A percentile compares a stretch with the other conserved stretches of the same genome.
Evolutionary conservation across 2,329 filamentous ascomycete genomes (phyloP).

Genomic region (Pseudogymnoascus sp.): DNA sequence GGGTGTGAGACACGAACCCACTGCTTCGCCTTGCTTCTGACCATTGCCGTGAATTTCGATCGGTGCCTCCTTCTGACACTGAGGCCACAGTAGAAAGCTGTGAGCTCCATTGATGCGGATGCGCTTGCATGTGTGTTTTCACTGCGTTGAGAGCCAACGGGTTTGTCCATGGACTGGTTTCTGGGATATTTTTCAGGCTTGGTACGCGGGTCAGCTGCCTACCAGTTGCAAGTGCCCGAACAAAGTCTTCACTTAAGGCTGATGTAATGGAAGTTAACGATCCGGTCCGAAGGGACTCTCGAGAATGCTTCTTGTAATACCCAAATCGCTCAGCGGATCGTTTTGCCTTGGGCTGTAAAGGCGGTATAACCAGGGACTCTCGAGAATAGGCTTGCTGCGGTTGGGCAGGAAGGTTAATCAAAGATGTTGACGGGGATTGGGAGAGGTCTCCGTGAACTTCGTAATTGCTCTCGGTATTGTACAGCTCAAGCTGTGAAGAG

Average conservation of each 20-base stretch:
- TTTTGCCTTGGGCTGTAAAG: slow-evolving; percentile 41
- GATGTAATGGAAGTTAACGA: slow-evolving; percentile 50
- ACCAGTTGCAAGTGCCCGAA: slow-evolving; percentile 33
- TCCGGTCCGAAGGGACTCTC: slow-evolving; percentile 43
- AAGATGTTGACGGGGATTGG: slow-evolving; percentile 30
- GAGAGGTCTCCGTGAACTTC: slow-evolving; percentile 41
- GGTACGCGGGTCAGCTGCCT: slow-evolving; percentile 30
- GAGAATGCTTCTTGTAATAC: slow-evolving; percentile 42
- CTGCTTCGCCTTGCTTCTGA: slow-evolving; percentile 39
- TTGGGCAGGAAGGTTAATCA: slow-evolving; percentile 16
- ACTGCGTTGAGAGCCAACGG: slow-evolving; percentile 24
- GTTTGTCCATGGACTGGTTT: slow-evolving; percentile 29
- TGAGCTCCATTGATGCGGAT: slow-evolving; percentile 53
- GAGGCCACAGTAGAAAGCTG: slow-evolving; percentile 56
- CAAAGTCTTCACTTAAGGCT: slow-evolving; percentile 34
- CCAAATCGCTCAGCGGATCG: slow-evolving; percentile 41
- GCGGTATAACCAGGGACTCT: slow-evolving; percentile 51
- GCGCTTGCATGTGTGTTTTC: slow-evolving; percentile 37
- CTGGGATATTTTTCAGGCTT: slow-evolving; percentile 21
- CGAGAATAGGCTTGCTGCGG: slow-evolving; percentile 42
- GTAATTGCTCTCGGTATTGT: slow-evolving; percentile 39
- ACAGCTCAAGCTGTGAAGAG: slow-evolving; percentile 9
- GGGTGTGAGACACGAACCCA: slow-evolving; percentile 40
- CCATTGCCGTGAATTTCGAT: slow-evolving; percentile 38
- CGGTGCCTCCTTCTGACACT: slow-evolving; percentile 47